These are phyloP conservation scores for Lecanosticta acicola DNA, from an alignment of 2,329 filamentous ascomycete species.

Conservation along the genomic window DNA sequence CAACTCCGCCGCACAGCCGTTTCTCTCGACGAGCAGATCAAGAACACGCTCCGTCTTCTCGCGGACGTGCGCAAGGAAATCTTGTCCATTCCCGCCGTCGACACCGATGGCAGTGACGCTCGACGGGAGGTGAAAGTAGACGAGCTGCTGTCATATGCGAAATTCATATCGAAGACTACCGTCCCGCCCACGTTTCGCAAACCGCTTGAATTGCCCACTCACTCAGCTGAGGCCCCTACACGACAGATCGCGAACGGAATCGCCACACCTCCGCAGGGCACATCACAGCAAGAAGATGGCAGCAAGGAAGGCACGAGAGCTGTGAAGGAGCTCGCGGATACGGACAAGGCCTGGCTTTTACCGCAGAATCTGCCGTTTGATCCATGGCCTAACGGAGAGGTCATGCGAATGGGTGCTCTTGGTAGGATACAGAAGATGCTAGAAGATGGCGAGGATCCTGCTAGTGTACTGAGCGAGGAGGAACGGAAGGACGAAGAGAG, in stretches of 20 bases:
- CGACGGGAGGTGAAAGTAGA: slow-evolving; percentile 56
- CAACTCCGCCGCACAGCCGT: slow-evolving; percentile 61
- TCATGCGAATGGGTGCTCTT: slow-evolving; percentile 64
- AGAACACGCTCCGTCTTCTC: slow-evolving; percentile 62
- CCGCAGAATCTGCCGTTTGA: slow-evolving; percentile 54
- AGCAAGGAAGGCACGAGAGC: slow-evolving; percentile 9
- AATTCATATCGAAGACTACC: slow-evolving; percentile 73
- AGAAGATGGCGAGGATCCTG: slow-evolving; percentile 58
- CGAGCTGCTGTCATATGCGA: slow-evolving; percentile 71
- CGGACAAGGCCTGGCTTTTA: slow-evolving; percentile 36
- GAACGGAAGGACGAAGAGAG: slow-evolving; percentile 37
- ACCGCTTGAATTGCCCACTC: slow-evolving; percentile 9
- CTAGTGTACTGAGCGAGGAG: slow-evolving; percentile 38
- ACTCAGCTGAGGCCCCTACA: slow-evolving; percentile 6
- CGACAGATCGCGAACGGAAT: slow-evolving; percentile 30
- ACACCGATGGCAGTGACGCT: slow-evolving; percentile 37
- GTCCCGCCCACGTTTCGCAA: slow-evolving; percentile 56
- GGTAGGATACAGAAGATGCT: slow-evolving; percentile 55
- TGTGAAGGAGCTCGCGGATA: slow-evolving; percentile 29
- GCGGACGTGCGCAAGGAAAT: slow-evolving; percentile 69
- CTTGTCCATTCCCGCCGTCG: slow-evolving; percentile 55
- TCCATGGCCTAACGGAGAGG: slow-evolving; percentile 69
- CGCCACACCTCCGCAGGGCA: slow-evolving; percentile 24
- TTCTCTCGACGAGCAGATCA: slow-evolving; percentile 65
- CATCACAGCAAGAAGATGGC: slow-evolving; percentile 13